Conservation (phyloP, 306 rosid genomes). For the Psophocarpus tetragonolobus region DNA sequence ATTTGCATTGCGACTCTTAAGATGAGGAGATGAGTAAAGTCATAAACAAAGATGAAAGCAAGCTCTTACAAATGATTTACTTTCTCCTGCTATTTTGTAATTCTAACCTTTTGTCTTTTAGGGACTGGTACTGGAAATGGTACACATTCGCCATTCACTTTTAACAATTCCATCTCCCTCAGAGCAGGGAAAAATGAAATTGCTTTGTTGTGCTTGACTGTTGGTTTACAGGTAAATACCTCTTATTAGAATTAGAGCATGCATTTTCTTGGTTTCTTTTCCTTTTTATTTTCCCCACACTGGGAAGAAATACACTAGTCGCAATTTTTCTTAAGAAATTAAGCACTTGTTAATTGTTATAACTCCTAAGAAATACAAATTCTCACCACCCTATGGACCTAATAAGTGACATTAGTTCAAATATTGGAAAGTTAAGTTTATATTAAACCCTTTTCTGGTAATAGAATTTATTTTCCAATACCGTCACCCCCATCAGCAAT, state of each 20-base stretch:
- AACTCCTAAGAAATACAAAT: not conserved
- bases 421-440: not conserved
- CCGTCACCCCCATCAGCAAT: not conserved
- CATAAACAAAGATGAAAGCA: not conserved
- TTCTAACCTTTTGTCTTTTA: conserved; percentile 36
- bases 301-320: not conserved
- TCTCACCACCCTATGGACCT: not conserved
- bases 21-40: not conserved
- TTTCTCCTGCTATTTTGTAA: not conserved
- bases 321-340: not conserved
- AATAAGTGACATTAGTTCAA: not conserved
- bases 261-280: not conserved
- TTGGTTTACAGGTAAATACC: conserved; percentile 74
- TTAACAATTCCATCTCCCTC: conserved; percentile 61
- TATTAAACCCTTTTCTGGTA: not conserved
- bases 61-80: conserved; percentile 6
- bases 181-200: conserved; percentile 85
- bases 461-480: not conserved
- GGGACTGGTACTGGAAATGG: conserved; percentile 91
- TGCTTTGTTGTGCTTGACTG: conserved; percentile 81
- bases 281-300: not conserved
- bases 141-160: conserved; percentile 65
- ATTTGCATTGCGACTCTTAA: conserved; percentile 17
- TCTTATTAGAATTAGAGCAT: conserved; percentile 22
- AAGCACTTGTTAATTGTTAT: not conserved